phyloP scores from a whole-genome alignment of 768 basidiomycete species.

The Ramaria rubella region DNA sequence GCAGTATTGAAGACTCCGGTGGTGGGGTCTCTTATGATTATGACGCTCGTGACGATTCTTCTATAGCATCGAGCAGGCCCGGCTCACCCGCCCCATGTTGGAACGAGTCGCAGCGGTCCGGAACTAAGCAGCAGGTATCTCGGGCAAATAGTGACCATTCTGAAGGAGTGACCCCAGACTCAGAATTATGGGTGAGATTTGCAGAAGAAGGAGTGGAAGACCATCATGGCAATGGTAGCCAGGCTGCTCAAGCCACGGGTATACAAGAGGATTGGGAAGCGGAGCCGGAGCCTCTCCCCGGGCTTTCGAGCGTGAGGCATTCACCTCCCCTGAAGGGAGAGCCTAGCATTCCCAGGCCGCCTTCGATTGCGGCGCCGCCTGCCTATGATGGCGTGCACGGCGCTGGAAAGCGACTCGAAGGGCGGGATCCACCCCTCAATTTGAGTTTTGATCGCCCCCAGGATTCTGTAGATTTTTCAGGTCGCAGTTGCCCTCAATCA shows the following conservation, averaged over 20 bases:
- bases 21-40: too few relatives aligned
- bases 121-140: background rate
- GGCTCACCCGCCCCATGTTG: background rate
- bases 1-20: too few relatives aligned
- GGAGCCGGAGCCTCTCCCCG: background rate
- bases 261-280: background rate
- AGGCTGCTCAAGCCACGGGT: background rate
- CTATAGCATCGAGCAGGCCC: background rate
- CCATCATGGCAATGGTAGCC: background rate
- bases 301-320: background rate
- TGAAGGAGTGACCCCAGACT: background rate
- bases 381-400: too few relatives aligned
- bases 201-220: background rate
- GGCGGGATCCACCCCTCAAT: too few relatives aligned
- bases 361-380: background rate
- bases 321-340: background rate
- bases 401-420: too few relatives aligned
- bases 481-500: too few relatives aligned
- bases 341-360: background rate
- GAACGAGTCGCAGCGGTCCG: background rate
- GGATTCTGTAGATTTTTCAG: too few relatives aligned
- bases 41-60: background rate
- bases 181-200: background rate
- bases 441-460: too few relatives aligned
- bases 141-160: too few relatives aligned